phyloP scores from a whole-genome alignment of 2,329 filamentous ascomycete species.

The Aaosphaeria arxii region DNA sequence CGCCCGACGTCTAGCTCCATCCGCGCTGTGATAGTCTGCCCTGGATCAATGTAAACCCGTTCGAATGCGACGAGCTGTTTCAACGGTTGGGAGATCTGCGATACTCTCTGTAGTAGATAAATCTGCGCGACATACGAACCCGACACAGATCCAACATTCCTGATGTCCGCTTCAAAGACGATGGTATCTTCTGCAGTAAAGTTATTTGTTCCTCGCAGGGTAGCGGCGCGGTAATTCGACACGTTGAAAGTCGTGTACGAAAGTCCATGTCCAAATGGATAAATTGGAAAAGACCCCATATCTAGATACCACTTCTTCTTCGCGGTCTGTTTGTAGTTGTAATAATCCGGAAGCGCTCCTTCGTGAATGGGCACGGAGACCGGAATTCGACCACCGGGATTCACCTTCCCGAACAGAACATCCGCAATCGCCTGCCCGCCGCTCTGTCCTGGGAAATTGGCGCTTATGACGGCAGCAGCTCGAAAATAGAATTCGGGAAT shows the following conservation, averaged over 20 bases:
- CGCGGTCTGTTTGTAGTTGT: conserved; percentile 57
- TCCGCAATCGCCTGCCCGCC: conserved; percentile 74
- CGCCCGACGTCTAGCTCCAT: conserved; percentile 42
- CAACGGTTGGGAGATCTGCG: conserved; percentile 41
- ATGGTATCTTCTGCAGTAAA: conserved; percentile 32
- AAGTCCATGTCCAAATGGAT: conserved; percentile 60
- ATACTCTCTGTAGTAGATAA: conserved; percentile 41
- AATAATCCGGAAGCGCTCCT: conserved; percentile 64
- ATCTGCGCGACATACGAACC: conserved; percentile 43
- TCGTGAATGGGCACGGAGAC: conserved; percentile 58
- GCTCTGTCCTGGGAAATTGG: conserved; percentile 61
- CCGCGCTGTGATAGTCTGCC: conserved; percentile 26
- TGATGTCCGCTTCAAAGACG: conserved; percentile 33
- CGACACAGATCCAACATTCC: conserved; percentile 30
- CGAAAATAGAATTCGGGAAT: conserved; percentile 39
- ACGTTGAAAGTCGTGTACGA: conserved; percentile 61
- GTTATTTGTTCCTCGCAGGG: conserved; percentile 12
- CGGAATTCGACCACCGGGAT: conserved; percentile 69
- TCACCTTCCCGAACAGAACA: conserved; percentile 66
- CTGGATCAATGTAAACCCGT: conserved; percentile 37
- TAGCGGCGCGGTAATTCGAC: conserved; percentile 21
- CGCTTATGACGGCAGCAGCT: conserved; percentile 40
- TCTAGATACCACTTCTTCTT: conserved; percentile 61
- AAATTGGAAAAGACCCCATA: conserved; percentile 51
- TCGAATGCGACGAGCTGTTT: conserved; percentile 45